Evolutionary conservation across 306 rosid species (phyloP), one percentile per base, ranked within the genome.

Genomic region (Fragaria iinumae): DNA sequence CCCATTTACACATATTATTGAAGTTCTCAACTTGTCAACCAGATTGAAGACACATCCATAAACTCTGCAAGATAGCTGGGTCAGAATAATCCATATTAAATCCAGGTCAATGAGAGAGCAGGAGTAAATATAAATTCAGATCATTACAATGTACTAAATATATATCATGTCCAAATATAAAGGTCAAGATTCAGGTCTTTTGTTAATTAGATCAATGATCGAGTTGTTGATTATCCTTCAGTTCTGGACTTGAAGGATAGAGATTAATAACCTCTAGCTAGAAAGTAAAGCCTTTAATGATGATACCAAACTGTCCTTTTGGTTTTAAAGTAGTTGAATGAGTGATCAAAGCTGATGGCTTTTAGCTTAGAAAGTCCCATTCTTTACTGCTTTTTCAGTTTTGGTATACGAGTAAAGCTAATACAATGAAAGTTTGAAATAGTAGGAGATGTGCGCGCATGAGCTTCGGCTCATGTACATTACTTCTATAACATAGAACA

Each of bases 141-240:
- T 70, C 60, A 48, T 45, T 68, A 23, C 71, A 39, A 25, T 16
- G 17, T 1, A 39, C 7, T 39, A 6, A 38, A 39, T 39, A 38
- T 38, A 4, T 4, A 38, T 4, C 6, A 38, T 0, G 0, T 32
- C 13, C 34, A 20, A 68, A 6, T 25, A 29, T 14, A 3, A 47
- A 70, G 74, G 74, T 70, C 74, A 70, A 70, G 44, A 70, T 70
- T 49, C 60, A 29, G 38, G 17, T 67, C 9, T 20, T 39, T 38
- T 39, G 10, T 41, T 20, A 14, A 8, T 10, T 38, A 32, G 10
- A 4, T 39, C 32, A 39, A 8, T 16, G 69, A 65, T 29, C 21
- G 38, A 62, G 39, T 62, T 17, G 69, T 36, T 65, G 45, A 18
- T 36, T 34, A 65, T 34, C 0, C 69, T 62, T 25, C 36, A 39